Base-by-base conservation (phyloP, 2,329 filamentous ascomycete species). In the Sporothrix brasiliensis region DNA sequence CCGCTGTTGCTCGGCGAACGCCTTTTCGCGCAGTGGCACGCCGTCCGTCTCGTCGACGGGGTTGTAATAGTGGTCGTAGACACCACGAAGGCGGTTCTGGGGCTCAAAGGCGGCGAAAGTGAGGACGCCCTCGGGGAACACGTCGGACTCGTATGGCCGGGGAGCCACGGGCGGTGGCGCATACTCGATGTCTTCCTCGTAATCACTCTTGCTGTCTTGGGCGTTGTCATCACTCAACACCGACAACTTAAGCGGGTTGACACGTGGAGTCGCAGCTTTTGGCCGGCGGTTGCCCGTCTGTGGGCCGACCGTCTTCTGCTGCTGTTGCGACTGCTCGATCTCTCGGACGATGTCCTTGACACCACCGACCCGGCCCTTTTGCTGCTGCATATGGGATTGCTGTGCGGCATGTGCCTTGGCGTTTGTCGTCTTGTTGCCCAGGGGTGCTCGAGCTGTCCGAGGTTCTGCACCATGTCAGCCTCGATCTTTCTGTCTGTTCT, bases 351-450 rank as follows among this genome's bases (percentile, higher is more conserved):
- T 82, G 71, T 82, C 82, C 75, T 89, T 90, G 44, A 86, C 89
- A 41, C 87, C 89, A 44, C 87, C 87, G 11, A n/a, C 44, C 49
- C 34, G 19, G 39, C 11, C 53, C 58, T 67, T 71, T 34, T 73
- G 70, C 34, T 67, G 52, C 54, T 67, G 69, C 9, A 63, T 68
- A 5, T 70, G 66, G 84, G 88, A 72, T 90, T 71, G 70, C 47
- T 71, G 70, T 7, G 68, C 19, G 19, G 63, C 49, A 87, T 83
- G 75, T 3, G 78, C 77, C 71, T 97, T 98, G 69, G 92, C 93
- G 79, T 99, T 99, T 68, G 95, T 98, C 1, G 94, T 98, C 81
- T 99, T 99, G 84, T 92, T 91, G 47, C 94, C 94, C 63, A 99
- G 83, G 14, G 93, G 92, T 50, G 94, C 93, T 76, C 94, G 89